phyloP scores from a whole-genome alignment of 768 basidiomycete genomes.

The Tricholoma furcatifolium region DNA sequence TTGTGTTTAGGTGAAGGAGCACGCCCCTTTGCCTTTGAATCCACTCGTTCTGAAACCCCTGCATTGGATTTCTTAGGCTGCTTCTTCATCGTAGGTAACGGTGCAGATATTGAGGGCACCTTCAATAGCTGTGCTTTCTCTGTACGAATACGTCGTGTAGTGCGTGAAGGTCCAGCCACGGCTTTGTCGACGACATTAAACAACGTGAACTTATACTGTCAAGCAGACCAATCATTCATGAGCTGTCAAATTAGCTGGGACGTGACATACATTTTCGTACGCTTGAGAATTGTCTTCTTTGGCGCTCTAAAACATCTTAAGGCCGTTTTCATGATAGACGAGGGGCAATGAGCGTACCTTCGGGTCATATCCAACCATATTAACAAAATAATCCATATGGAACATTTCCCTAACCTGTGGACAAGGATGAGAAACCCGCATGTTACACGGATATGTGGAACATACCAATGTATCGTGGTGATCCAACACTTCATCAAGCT shows the following conservation, averaged over 20 bases:
- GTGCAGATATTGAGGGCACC: constrained; percentile 23
- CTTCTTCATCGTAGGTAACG: constrained; percentile 21
- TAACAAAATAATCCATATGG: constrained; percentile 81
- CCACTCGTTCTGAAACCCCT: constrained; percentile 23
- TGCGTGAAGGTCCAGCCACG: constrained; percentile 47
- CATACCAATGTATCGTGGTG: constrained; percentile 76
- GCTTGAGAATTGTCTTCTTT: constrained; percentile 71
- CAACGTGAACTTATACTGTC: constrained; percentile 56
- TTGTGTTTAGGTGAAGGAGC: neutral
- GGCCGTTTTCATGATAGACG: neutral
- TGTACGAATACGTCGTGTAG: constrained; percentile 58
- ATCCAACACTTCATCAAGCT: constrained; percentile 59
- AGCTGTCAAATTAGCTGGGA: constrained; percentile 6
- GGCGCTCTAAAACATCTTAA: constrained; percentile 46
- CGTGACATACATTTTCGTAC: constrained; percentile 64
- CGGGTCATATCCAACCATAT: constrained; percentile 77
- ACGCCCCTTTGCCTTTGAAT: constrained; percentile 15
- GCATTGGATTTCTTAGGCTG: constrained; percentile 19
- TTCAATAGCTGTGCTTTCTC: constrained; percentile 50
- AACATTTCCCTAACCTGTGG: constrained; percentile 80
- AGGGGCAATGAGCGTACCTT: constrained; percentile 39
- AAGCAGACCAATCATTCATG: constrained; percentile 5
- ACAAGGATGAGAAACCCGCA: constrained; percentile 1
- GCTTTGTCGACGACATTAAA: constrained; percentile 61
- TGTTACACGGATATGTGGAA: constrained; percentile 17